phyloP scores from a whole-genome alignment of 2,329 filamentous ascomycete species.

The Pyrenophora graminea region DNA sequence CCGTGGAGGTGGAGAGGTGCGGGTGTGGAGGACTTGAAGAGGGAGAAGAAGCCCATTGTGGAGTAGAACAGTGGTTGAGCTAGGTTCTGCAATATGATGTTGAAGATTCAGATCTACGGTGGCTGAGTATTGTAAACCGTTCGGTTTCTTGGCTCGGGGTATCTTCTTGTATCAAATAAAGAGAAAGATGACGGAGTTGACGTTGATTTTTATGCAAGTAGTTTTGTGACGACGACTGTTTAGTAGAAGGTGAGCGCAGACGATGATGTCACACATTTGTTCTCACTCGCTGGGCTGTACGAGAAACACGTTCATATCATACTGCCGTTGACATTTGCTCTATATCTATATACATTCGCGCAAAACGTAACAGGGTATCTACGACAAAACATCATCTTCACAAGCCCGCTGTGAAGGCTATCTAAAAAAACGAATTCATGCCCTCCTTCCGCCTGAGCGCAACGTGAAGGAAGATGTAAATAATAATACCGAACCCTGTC shows the following conservation, averaged over 20 bases:
- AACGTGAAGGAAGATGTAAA: constrained; percentile 39
- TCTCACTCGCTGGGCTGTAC: no score
- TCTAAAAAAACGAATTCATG: constrained; percentile 7
- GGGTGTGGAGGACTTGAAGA: not conserved
- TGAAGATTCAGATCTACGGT: not conserved
- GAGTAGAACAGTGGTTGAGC: no score
- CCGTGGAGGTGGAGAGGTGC: not conserved
- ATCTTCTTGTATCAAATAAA: not conserved
- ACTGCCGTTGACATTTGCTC: no score
- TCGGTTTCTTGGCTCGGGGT: no score
- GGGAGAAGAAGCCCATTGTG: not conserved
- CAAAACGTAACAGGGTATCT: not conserved
- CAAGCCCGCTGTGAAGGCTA: not conserved
- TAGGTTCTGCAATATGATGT: no score
- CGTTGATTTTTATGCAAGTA: not conserved
- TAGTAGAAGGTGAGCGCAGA: no score
- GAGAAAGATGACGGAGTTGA: not conserved
- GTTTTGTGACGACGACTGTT: no score
- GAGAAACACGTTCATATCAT: no score
- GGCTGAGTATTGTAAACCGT: no score
- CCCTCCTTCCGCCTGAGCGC: constrained; percentile 33
- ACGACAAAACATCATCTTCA: not conserved
- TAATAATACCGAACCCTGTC: constrained; percentile 35
- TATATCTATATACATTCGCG: not conserved
- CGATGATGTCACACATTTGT: no score